Percentiles rank a stretch among this genome's conserved stretches.
Evolutionary conservation across 805 yeast species (phyloP).

Genomic region (Yarrowia hollandica): DNA sequence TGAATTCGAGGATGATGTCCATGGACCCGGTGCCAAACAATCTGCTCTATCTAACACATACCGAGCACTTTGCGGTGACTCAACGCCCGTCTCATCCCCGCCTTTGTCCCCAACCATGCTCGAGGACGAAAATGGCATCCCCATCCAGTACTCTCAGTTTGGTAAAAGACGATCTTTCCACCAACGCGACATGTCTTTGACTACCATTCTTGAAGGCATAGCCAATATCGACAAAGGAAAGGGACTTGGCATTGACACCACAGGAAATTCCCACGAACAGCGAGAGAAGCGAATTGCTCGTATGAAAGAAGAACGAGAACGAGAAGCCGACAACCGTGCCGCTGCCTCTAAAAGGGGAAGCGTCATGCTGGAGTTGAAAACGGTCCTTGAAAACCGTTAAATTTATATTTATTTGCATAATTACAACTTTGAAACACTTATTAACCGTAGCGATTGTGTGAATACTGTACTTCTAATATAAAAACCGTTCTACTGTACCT

Average conservation of each 20-base stretch:
- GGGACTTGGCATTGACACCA: neutral
- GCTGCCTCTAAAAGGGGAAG: slow-evolving; percentile 31
- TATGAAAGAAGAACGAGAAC: slow-evolving; percentile 34
- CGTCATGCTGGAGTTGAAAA: slow-evolving; percentile 36
- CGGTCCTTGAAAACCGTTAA: slow-evolving; percentile 32
- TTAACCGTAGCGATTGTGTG: no score
- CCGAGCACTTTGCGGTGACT: slow-evolving; percentile 25
- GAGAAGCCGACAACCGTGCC: slow-evolving; percentile 31
- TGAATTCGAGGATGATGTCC: slow-evolving; percentile 25
- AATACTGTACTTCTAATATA: no score
- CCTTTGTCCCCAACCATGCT: slow-evolving; percentile 11
- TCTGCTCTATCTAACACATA: slow-evolving; percentile 16
- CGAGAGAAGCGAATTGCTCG: slow-evolving; percentile 35
- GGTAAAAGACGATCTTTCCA: slow-evolving; percentile 18
- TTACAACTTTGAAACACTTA: neutral
- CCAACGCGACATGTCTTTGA: slow-evolving; percentile 23
- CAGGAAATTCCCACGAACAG: slow-evolving; percentile 23
- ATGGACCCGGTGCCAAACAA: slow-evolving; percentile 2
- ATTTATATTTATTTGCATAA: slow-evolving; percentile 21
- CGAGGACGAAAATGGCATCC: slow-evolving; percentile 7
- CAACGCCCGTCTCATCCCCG: neutral
- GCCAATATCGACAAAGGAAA: slow-evolving; percentile 33
- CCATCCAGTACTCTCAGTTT: slow-evolving; percentile 11
- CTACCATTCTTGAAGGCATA: slow-evolving; percentile 36
- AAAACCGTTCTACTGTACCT: no score